Evolutionary conservation across 495 filamentous ascomycete species (phyloP).

Genomic region (Penicillium canescens): DNA sequence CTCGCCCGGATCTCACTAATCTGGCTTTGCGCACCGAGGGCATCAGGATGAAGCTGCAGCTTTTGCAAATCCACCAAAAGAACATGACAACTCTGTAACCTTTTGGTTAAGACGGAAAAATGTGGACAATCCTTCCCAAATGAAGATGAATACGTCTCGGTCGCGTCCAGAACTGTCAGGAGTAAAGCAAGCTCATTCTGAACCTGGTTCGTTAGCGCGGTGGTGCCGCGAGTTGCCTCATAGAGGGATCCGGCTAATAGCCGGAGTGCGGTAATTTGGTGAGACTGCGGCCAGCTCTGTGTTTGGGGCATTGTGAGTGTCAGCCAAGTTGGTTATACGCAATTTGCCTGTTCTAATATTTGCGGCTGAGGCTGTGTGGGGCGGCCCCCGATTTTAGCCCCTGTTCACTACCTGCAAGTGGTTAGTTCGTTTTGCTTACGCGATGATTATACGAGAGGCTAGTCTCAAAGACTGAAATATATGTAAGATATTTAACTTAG

Average conservation of each 20-base stretch:
- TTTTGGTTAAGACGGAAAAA: not conserved
- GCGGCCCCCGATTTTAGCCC: no score
- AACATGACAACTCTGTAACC: conserved; percentile 8
- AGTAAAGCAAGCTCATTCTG: conserved; percentile 16
- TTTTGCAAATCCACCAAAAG: conserved; percentile 15
- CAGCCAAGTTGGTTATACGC: not conserved
- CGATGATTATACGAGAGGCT: no score
- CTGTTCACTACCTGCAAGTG: no score
- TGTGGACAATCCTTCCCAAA: not conserved
- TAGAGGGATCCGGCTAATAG: conserved; percentile 17
- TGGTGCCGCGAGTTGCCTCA: conserved; percentile 12
- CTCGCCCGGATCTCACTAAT: conserved; percentile 15
- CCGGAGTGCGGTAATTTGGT: conserved; percentile 8
- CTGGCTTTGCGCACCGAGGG: not conserved
- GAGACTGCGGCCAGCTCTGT: not conserved
- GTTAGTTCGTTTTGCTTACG: no score
- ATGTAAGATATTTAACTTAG: no score
- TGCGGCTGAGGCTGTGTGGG: no score
- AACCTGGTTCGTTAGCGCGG: conserved; percentile 13
- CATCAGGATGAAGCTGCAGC: conserved; percentile 2
- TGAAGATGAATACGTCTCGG: conserved; percentile 1
- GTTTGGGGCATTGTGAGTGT: not conserved
- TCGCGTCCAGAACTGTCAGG: conserved; percentile 1
- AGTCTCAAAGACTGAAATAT: no score
- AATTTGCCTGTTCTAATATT: not conserved